Percentiles rank a stretch among this genome's conserved stretches.
Evolutionary conservation across 2,329 filamentous ascomycete species (phyloP).

Genomic region (Boeremia lycopersici): DNA sequence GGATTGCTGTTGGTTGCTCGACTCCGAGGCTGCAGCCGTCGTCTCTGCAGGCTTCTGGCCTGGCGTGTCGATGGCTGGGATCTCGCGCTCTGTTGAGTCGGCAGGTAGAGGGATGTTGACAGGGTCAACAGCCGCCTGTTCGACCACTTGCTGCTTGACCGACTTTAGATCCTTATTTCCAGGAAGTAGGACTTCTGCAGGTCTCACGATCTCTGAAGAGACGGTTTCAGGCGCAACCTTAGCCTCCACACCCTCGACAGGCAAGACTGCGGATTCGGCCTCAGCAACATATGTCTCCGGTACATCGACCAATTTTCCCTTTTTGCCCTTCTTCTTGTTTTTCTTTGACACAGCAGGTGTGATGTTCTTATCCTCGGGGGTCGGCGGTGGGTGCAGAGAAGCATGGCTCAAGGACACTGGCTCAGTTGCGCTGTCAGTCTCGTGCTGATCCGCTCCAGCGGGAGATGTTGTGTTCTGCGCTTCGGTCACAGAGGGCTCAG

Average conservation of each 20-base stretch:
- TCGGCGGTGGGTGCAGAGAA: too few relatives aligned
- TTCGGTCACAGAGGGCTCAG: too few relatives aligned
- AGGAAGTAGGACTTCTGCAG: not conserved
- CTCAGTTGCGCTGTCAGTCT: not conserved
- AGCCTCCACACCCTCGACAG: not conserved
- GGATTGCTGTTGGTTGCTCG: too few relatives aligned
- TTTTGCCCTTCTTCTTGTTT: constrained; percentile 36
- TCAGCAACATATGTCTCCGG: constrained; percentile 21
- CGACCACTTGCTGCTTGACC: not conserved
- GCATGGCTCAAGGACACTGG: not conserved
- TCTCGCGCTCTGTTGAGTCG: not conserved
- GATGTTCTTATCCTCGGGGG: too few relatives aligned
- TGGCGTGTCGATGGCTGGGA: not conserved
- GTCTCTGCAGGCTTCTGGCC: too few relatives aligned
- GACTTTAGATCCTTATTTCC: too few relatives aligned
- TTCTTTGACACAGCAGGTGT: constrained; percentile 21
- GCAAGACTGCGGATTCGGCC: not conserved
- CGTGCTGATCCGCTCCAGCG: too few relatives aligned
- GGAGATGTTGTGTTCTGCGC: too few relatives aligned
- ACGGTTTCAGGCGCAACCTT: not conserved
- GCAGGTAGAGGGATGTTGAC: constrained; percentile 2
- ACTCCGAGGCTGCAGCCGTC: too few relatives aligned
- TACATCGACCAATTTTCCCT: constrained; percentile 21
- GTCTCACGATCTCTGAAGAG: not conserved
- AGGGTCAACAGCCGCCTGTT: not conserved